Base-by-base conservation (phyloP, 768 basidiomycete genomes). In the Piloderma croceum region DNA sequence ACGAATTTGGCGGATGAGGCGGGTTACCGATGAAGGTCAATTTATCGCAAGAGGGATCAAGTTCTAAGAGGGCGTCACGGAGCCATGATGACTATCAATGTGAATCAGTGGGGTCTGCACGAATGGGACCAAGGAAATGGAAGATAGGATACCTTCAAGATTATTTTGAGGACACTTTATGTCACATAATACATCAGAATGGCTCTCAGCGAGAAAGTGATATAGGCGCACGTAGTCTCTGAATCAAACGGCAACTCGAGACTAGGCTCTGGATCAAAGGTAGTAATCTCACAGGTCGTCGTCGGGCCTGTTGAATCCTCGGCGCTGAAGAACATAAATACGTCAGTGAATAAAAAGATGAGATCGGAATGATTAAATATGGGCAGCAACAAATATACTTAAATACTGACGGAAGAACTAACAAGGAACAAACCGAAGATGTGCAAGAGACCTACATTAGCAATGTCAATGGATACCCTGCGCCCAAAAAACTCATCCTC, bases 1-100 rank as follows among this genome's bases (percentile, higher is more conserved):
- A 37, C 49, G 39, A 31, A 45, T 27, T 61, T 57, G 15, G 60
- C 50, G 29, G 34, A 5, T 42, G 27, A 0, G 76, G 70, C 1
- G 90, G 87, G 39, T 82, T 81, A 32, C 85, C 80, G 19, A 87
- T 77, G 58, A 98, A 80, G 1, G 85, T 88, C 15, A 98, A 71
- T 44, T 81, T 86, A 31, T 89, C 81, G 56, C 83, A 90, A 0
- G 90, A 86, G 13, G 90, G 77, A 50, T 97, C 92, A 11, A 99
- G 71, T 55, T 97, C 94, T 9, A 83, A 81, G 11, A 97, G 74
- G 0, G 93, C 91, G 44, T 96, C 91, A 31, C 88, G 81, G 24
- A 98, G 81, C 89, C 91, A 93, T 5, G 86, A 92, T 3, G 93
- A 94, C 77, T 71, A 41, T 17, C n/a, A 31, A 39, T 13, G 27